Base-by-base conservation (phyloP, 306 rosid species). In the Sphenostylis stenocarpa region DNA sequence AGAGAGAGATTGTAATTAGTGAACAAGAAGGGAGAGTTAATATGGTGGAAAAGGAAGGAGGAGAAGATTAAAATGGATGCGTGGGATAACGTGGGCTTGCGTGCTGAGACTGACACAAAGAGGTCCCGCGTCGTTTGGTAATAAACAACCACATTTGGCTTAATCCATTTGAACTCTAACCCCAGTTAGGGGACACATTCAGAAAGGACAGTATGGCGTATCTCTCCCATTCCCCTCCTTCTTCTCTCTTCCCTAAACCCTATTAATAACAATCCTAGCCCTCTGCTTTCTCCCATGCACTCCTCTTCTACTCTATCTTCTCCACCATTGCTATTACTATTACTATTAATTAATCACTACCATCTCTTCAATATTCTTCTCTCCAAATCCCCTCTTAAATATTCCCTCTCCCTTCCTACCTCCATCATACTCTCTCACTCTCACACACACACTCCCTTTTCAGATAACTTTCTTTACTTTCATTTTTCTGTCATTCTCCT, bases 81-180 rank as follows among this genome's bases (percentile, higher is more conserved):
- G 79, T 73, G 76, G 72, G 84, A 86, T 84, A 92, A 92, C 97
- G 76, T 90, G 97, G 96, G 96, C 84, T 72, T 92, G 93, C 80
- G 89, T 83, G 96, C 77, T 71, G 24, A 23, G 91, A 84, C 84
- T 77, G 97, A 84, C 90, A 90, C 90, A 86, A 0, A 73, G 85
- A 87, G 96, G 97, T 43, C 90, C 97, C 96, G 81, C 80, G 65
- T 10, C 81, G 86, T 86, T 80, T 84, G 89, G 65, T 65, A 82
- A 82, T 74, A 53, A 80, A 82, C 79, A 75, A 82, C 85, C 90
- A 88, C 70, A 84, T 68, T 90, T 79, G 36, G 60, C 67, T 88
- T 79, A 79, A 87, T 82, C 88, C 91, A 86, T 87, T 84, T 86
- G 81, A 80, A 77, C 31, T 71, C 82, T 75, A 84, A 86, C 91